Conservation (phyloP, 1,284 basidiomycete genomes). For the Athelia sp. region DNA sequence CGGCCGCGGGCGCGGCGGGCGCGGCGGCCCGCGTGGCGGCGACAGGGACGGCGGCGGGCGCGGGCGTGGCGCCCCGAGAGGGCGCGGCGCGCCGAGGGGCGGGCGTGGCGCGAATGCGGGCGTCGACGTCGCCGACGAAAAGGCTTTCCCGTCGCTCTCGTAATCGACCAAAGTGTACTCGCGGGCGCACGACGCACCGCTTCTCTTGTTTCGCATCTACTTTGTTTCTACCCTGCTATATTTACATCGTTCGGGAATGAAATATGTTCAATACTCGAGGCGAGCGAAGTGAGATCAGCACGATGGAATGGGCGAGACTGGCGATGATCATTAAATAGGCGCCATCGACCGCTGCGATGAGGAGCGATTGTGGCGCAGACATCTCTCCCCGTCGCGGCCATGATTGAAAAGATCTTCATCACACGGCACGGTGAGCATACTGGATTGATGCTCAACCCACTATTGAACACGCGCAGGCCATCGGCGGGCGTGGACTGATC, state of each 20-base stretch:
- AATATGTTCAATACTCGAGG: too few species aligned
- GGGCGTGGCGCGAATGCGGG: slow-evolving; percentile 21
- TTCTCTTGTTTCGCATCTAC: too few species aligned
- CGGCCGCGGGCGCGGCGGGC: slow-evolving; percentile 40
- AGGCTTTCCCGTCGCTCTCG: slow-evolving; percentile 80
- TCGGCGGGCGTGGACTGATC: slow-evolving; percentile 66
- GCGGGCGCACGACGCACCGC: too few species aligned
- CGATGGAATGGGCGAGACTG: too few species aligned
- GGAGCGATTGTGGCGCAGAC: too few species aligned
- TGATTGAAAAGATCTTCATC: slow-evolving; percentile 75
- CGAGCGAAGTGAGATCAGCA: too few species aligned
- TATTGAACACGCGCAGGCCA: slow-evolving; percentile 46
- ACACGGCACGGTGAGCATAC: slow-evolving; percentile 65
- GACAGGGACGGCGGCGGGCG: slow-evolving; percentile 34
- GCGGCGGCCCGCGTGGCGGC: slow-evolving; percentile 27
- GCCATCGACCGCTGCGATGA: too few species aligned
- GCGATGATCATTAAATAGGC: too few species aligned
- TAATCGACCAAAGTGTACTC: too few species aligned
- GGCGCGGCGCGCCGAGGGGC: slow-evolving; percentile 20
- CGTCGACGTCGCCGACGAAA: slow-evolving; percentile 72
- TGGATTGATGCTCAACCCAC: not conserved
- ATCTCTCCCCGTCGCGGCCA: slow-evolving; percentile 12
- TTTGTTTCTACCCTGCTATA: too few species aligned
- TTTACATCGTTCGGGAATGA: too few species aligned
- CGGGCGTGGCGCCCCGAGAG: slow-evolving; percentile 23